A percentile compares a stretch with the other conserved stretches of the same genome.
Conservation (phyloP, 129 eudicot genomes). For the Ambrosia artemisiifolia region DNA sequence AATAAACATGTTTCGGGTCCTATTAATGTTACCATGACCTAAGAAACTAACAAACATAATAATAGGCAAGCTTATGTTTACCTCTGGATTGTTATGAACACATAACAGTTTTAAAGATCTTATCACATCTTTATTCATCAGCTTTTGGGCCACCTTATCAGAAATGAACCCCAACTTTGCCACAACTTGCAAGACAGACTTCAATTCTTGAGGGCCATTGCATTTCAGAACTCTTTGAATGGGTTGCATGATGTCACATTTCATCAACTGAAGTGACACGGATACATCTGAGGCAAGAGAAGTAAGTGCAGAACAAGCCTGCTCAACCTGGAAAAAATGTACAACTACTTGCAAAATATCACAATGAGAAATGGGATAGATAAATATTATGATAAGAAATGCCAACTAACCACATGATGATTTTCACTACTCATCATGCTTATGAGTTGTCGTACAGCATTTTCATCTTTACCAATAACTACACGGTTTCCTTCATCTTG, state of each 20-base stretch:
- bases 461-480: constrained; percentile 92
- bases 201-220: constrained; percentile 63
- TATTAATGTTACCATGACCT: background rate
- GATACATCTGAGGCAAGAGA: constrained; percentile 85
- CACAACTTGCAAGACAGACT: constrained; percentile 86
- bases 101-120: constrained; percentile 72
- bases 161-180: constrained; percentile 72
- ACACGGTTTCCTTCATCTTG: constrained; percentile 82
- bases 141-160: constrained; percentile 75
- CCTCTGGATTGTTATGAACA: constrained; percentile 82
- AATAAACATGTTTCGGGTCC: constrained; percentile 2
- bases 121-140: constrained; percentile 79
- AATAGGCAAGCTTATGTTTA: constrained; percentile 12
- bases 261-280: constrained; percentile 76
- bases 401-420: constrained; percentile 88
- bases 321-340: constrained; percentile 68
- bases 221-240: constrained; percentile 72
- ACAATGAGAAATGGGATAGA: background rate
- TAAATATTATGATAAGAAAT: constrained; percentile 1
- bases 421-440: constrained; percentile 97
- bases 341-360: constrained; percentile 15
- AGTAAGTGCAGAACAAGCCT: constrained; percentile 91
- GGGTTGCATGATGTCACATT: constrained; percentile 94
- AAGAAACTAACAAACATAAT: background rate
- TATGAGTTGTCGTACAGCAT: constrained; percentile 91